A percentile compares a stretch with the other conserved stretches of the same genome.
Evolutionary conservation across 306 rosid genomes (phyloP).

Genomic region (Heteromeles arbutifolia): DNA sequence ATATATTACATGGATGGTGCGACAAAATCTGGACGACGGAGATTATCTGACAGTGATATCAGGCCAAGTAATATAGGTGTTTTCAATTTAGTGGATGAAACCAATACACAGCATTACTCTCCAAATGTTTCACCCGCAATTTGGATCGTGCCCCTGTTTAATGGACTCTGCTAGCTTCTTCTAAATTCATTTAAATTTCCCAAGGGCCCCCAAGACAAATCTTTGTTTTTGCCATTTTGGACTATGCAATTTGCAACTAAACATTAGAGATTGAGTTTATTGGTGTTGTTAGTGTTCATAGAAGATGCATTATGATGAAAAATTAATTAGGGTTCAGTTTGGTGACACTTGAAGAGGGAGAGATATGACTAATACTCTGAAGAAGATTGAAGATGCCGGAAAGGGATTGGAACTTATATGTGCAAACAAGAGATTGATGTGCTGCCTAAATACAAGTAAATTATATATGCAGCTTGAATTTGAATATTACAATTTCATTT

Average conservation of each 20-base stretch:
- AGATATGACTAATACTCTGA: background rate
- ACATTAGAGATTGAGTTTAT: background rate
- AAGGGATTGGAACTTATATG: background rate
- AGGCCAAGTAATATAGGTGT: background rate
- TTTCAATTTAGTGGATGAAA: background rate
- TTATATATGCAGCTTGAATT: background rate
- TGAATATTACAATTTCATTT: background rate
- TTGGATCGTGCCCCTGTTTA: background rate
- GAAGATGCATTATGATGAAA: background rate
- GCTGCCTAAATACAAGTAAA: background rate
- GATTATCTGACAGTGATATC: background rate
- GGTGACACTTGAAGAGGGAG: background rate
- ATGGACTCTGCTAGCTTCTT: background rate
- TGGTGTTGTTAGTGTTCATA: background rate
- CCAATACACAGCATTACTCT: background rate
- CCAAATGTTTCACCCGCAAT: background rate
- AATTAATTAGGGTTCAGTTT: background rate
- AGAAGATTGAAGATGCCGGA: background rate
- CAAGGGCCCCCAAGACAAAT: background rate
- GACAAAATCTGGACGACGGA: background rate
- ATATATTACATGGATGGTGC: background rate
- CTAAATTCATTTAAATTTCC: background rate
- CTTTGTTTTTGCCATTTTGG: background rate
- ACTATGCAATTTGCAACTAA: too few species aligned
- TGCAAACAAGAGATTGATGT: background rate